These are phyloP conservation scores for Shiraia sp. DNA, from an alignment of 2,329 filamentous ascomycete species.

Conservation along the genomic window DNA sequence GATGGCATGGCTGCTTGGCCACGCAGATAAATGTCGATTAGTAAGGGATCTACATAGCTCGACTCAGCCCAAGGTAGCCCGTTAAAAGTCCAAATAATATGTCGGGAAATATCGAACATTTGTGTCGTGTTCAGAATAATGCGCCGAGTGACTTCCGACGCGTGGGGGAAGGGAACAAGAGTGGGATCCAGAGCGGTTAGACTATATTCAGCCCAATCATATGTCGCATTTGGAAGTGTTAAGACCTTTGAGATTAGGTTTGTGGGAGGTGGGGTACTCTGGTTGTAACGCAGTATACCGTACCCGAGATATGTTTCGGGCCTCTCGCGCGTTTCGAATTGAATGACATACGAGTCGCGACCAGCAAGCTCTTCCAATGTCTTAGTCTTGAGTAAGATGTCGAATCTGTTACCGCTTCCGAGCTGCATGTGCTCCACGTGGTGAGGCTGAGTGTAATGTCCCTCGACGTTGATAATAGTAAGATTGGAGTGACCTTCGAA, in stretches of 20 bases:
- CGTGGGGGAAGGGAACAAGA: slow-evolving; percentile 32
- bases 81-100: slow-evolving; percentile 28
- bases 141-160: slow-evolving; percentile 41
- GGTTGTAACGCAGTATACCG: slow-evolving; percentile 50
- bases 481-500: slow-evolving; percentile 62
- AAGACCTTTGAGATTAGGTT: slow-evolving; percentile 24
- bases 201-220: slow-evolving; percentile 45
- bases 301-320: slow-evolving; percentile 53
- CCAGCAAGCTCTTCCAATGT: slow-evolving; percentile 49
- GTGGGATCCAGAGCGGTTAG: slow-evolving; percentile 38
- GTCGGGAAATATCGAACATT: slow-evolving; percentile 21
- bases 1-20: slow-evolving; percentile 54
- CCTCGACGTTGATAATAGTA: slow-evolving; percentile 64
- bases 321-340: slow-evolving; percentile 57
- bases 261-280: slow-evolving; percentile 13
- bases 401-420: slow-evolving; percentile 64
- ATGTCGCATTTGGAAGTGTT: slow-evolving; percentile 35
- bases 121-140: slow-evolving; percentile 25
- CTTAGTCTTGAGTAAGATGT: slow-evolving; percentile 60
- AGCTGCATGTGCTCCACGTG: slow-evolving; percentile 58
- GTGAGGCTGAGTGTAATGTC: slow-evolving; percentile 55
- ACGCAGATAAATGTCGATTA: slow-evolving; percentile 58
- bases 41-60: slow-evolving; percentile 47
- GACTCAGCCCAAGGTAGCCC: slow-evolving; percentile 26
- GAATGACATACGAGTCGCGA: slow-evolving; percentile 49